Base-by-base conservation (phyloP, 2,329 filamentous ascomycete genomes). In the Dactylonectria estremocensis region DNA sequence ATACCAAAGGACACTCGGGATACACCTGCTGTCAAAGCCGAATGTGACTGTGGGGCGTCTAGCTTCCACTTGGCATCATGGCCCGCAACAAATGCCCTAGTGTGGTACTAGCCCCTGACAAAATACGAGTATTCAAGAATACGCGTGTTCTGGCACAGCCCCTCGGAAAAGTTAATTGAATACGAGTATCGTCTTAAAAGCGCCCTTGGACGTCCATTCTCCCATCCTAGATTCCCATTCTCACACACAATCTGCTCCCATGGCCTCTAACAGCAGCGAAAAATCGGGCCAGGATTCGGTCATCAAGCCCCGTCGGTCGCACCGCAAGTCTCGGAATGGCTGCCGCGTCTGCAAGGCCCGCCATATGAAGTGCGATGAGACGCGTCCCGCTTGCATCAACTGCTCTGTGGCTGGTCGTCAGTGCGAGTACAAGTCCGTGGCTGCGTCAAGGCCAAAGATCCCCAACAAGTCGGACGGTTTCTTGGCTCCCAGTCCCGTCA, bases 251-350 rank as follows among this genome's bases (percentile, higher is more conserved):
- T 20, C 49, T 16, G 13, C 16, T 33, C 33, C 24, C 16, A 52
- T 33, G 49, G 49, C 28, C 16, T 31, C 49, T 24, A 52, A 14
- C 45, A 49, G 40, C 10, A 24, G 7, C 31, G 35, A 18, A n/a
- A 7, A 60, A 33, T 14, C 18, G 8, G 2, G 13, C 14, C 14
- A 6, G 3, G 37, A 43, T 43, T 10, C 20, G 1, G 7, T 56
- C 8, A 22, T 45, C 16, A 64, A 68, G 28, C 56, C 28, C n/a
- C 68, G 68, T 28, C 64, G 61, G 37, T 43, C 58, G 3, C 68
- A 71, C n/a, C 58, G 59, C 14, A 71, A 71, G 55, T 71, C 69
- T 40, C 69, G 69, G 7, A 61, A 61, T 20, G 69, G 69, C 8
- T 71, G 69, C 46, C 24, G 35, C 5, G 57, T 67, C 1, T 71